A percentile compares a stretch with the other conserved stretches of the same genome.
Conservation (phyloP, 1,139 yeast genomes). For the Blastobotrys petasosporus region DNA sequence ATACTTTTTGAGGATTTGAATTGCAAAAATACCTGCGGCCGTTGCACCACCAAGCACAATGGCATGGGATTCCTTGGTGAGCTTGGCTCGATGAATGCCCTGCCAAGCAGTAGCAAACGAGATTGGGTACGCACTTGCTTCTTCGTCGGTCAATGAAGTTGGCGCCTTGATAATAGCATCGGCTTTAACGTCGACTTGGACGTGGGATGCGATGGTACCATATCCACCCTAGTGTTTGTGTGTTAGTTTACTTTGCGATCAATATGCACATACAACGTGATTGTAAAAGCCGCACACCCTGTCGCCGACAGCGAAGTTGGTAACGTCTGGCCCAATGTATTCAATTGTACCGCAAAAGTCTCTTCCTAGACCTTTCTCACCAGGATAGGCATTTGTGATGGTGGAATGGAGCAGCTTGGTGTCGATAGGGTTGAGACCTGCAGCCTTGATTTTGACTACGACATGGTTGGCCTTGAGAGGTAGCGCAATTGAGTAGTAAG, state of each 20-base stretch:
- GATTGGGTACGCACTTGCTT: conserved; percentile 56
- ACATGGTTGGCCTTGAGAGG: conserved; percentile 44
- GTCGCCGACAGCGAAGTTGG: conserved; percentile 49
- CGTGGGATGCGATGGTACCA: conserved; percentile 51
- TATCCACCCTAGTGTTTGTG: conserved; percentile 29
- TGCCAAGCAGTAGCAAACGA: conserved; percentile 54
- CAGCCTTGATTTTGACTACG: conserved; percentile 53
- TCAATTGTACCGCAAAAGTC: conserved; percentile 65
- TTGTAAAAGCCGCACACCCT: conserved; percentile 52
- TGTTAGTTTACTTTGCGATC: neutral
- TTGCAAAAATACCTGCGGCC: conserved; percentile 57
- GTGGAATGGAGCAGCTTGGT: conserved; percentile 42
- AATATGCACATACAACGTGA: conserved; percentile 25
- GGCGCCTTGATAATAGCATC: conserved; percentile 46
- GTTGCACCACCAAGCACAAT: conserved; percentile 71
- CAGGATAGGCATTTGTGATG: conserved; percentile 34
- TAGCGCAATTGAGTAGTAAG: conserved; percentile 38
- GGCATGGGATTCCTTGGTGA: conserved; percentile 35
- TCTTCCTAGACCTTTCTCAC: conserved; percentile 54
- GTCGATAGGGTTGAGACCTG: conserved; percentile 68
- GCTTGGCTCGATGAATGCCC: conserved; percentile 36
- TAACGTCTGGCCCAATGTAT: conserved; percentile 44
- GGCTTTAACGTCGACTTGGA: conserved; percentile 40
- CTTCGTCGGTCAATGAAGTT: conserved; percentile 40
- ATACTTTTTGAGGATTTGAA: conserved; percentile 50